Conservation (phyloP, 768 basidiomycete genomes). For the Mrakia blollopis region DNA sequence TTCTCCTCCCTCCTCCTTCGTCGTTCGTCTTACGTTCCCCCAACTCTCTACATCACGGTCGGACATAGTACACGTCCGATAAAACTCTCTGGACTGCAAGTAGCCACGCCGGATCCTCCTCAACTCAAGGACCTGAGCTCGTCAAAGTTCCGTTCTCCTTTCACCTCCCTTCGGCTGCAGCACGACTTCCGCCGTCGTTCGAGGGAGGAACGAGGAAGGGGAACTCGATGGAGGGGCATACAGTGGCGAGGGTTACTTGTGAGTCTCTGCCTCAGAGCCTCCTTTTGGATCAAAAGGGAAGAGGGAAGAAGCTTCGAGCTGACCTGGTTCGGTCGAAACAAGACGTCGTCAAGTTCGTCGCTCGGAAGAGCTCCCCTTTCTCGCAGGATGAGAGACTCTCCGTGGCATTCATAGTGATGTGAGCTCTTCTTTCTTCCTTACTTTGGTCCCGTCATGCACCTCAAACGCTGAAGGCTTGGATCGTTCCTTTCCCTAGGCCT, state of each 20-base stretch:
- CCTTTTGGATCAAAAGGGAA: no score
- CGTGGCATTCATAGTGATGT: conserved; percentile 9
- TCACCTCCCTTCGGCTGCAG: not conserved
- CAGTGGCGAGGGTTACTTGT: not conserved
- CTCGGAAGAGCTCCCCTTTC: not conserved
- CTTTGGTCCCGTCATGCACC: not conserved
- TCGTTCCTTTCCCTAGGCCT: not conserved
- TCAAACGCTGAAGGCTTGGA: not conserved
- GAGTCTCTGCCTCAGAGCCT: not conserved
- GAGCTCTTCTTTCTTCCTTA: not conserved
- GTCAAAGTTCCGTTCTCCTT: conserved; percentile 2
- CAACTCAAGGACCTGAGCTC: not conserved
- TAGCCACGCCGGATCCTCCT: not conserved
- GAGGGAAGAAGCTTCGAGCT: not conserved
- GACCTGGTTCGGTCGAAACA: not conserved
- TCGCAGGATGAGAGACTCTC: not conserved
- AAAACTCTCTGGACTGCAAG: not conserved
- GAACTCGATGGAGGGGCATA: not conserved
- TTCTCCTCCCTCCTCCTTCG: not conserved
- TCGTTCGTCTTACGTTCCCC: not conserved
- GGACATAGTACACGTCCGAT: not conserved
- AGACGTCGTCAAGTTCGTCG: conserved; percentile 14
- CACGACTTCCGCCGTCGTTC: not conserved
- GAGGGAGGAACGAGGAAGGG: not conserved
- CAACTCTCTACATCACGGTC: no score